Evolutionary conservation across 257 asterid genomes (phyloP), one percentile per base, ranked within the genome.

Genomic region (Fraxinus anomala): DNA sequence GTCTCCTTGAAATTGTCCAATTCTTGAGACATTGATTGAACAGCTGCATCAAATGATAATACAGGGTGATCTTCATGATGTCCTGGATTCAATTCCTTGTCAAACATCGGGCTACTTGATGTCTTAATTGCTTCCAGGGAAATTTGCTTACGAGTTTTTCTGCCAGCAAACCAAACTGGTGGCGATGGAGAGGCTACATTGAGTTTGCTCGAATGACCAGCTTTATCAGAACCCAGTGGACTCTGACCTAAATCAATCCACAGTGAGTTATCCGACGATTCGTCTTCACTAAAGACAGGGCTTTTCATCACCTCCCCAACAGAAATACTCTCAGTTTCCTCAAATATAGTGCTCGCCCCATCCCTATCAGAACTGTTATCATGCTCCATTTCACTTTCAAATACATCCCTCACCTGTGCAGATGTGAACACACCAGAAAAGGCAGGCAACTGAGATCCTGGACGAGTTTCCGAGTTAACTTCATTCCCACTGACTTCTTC

Each of bases 191-290:
- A 96, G 68, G 92, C 84, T 34, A 74, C 72, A 79, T 92, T 93
- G 73, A 76, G 84, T 76, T 88, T 92, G 88, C 70, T 89, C 0
- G 85, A 72, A 36, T 86, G 92, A 23, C 91, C 94, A 36, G 87
- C 90, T 77, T 30, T 76, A 42, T 92, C 97, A 5, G 97, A 91
- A 36, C 94, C 96, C 44, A 87, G 34, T 6, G 99, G 99, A 77
- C 97, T 92, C 85, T 92, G 99, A 37, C 99, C 99, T 85, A 96
- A 85, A 84, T 96, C 99, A 74, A 96, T 96, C 99, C 99, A 96
- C 84, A 96, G 82, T 19, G 99, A 93, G 81, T 92, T 96, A 75
- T 96, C 99, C 1, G 98, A 92, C 3, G 99, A 96, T 73, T 96
- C 99, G 51, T 96, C 99, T 83, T 96, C 99, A 67, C 99, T 96